Evolutionary conservation across 2,329 filamentous ascomycete species (phyloP), one percentile per base, ranked within the genome.

Genomic region (Aspergillus phoenicis): DNA sequence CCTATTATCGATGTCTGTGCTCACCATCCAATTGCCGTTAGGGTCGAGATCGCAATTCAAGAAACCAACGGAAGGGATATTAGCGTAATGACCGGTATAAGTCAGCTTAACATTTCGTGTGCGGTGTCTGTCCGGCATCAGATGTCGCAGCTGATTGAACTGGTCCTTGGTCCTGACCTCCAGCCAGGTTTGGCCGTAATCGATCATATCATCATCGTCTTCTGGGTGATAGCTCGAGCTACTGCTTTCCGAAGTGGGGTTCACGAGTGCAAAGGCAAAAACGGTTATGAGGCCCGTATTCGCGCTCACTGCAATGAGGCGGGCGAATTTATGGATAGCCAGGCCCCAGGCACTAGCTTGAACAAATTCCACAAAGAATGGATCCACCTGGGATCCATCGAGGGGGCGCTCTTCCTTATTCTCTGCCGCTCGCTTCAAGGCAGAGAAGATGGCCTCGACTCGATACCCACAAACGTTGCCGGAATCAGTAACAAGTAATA

Each of bases 281-380:
- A 89, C 79, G 3, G 81, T 84, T 28, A 90, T 83, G 15, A 79
- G 70, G 22, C 81, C 80, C 0, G 83, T 85, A 72, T 99, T 99
- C 0, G 91, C 88, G 68, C 90, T 91, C 41, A 96, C 89, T 0
- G 94, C 95, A 64, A 99, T 89, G 63, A 97, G 80, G 0, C 93
- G 87, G n/a, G 91, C 91, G 64, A 88, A 80, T 63, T 86, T 84
- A 73, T 98, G 94, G 10, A 97, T 84, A 7, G 92, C 89, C 52
- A 97, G 77, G 0, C 94, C 95, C 95, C 95, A 99, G 2, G 93
- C 94, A 62, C 91, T 94, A 24, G 78, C 79, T 1, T 86, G 85
- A 2, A 97, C 92, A 71, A 90, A 93, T 39, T 90, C 85, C 61
- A 87, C 85, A 60, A 97, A 91, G 70, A 96, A 91, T 2, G 79